Percentiles rank a stretch among this genome's conserved stretches.
These are phyloP conservation scores for Metahyphopichia silvanorum DNA, from an alignment of 805 yeast genomes.

Conservation along the genomic window DNA sequence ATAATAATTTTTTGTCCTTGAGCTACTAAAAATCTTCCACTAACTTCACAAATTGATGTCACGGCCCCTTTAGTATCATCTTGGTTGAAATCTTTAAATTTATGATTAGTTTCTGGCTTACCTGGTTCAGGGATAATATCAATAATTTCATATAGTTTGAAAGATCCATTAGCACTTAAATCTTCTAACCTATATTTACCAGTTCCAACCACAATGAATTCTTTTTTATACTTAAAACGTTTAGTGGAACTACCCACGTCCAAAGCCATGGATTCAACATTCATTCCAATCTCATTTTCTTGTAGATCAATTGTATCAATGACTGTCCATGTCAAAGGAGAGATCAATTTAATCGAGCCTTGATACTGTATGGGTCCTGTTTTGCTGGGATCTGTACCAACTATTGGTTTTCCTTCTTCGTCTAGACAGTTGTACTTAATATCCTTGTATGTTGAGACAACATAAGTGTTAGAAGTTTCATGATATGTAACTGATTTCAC, in stretches of 20 bases:
- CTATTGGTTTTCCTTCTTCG: slow-evolving; percentile 66
- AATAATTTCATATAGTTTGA: slow-evolving; percentile 69
- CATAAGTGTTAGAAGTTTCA: slow-evolving; percentile 57
- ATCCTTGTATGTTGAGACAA: slow-evolving; percentile 57
- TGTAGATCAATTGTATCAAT: slow-evolving; percentile 67
- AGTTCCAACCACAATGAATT: slow-evolving; percentile 75
- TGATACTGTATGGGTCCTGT: slow-evolving; percentile 57
- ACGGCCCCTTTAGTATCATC: slow-evolving; percentile 86
- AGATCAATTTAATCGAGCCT: slow-evolving; percentile 61
- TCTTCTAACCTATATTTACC: slow-evolving; percentile 78
- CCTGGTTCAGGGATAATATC: slow-evolving; percentile 89
- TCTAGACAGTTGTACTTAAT: slow-evolving; percentile 64
- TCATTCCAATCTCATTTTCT: slow-evolving; percentile 64
- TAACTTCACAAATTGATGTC: slow-evolving; percentile 68
- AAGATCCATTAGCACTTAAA: slow-evolving; percentile 72
- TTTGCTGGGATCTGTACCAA: slow-evolving; percentile 50
- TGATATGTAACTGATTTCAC: slow-evolving; percentile 68
- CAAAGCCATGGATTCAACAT: slow-evolving; percentile 51
- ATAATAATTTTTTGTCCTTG: slow-evolving; percentile 85
- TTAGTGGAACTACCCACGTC: slow-evolving; percentile 43
- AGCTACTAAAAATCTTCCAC: slow-evolving; percentile 78
- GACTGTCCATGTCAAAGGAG: slow-evolving; percentile 73
- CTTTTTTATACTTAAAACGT: slow-evolving; percentile 50
- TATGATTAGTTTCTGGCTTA: slow-evolving; percentile 76
- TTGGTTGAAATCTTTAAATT: slow-evolving; percentile 65